A percentile compares a stretch with the other conserved stretches of the same genome.
phyloP scores from a whole-genome alignment of 129 eudicot genomes.

The Helianthus tuberosus region DNA sequence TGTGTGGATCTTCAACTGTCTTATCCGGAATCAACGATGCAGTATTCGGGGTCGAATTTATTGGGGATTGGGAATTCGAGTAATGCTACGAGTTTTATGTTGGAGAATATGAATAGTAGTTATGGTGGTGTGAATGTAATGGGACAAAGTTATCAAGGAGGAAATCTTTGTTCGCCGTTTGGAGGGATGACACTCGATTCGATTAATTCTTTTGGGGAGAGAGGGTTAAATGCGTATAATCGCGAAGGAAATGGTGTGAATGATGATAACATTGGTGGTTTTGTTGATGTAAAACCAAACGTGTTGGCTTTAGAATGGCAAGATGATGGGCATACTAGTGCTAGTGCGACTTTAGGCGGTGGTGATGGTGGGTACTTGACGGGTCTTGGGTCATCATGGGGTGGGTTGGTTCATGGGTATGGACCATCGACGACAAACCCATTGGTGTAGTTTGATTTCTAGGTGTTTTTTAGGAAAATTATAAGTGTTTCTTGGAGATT shows the following conservation, averaged over 20 bases:
- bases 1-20: constrained; percentile 67
- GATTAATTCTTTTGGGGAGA: constrained; percentile 45
- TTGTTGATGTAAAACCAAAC: constrained; percentile 73
- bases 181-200: constrained; percentile 58
- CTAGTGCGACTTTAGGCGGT: background rate
- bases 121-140: constrained; percentile 31
- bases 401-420: constrained; percentile 72
- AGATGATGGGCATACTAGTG: constrained; percentile 40
- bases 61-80: constrained; percentile 47
- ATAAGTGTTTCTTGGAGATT: no score
- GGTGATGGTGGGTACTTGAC: constrained; percentile 45
- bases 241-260: constrained; percentile 36
- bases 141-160: constrained; percentile 30
- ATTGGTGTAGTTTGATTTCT: constrained; percentile 41
- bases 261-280: constrained; percentile 24
- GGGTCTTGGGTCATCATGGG: constrained; percentile 77
- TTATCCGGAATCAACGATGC: constrained; percentile 50
- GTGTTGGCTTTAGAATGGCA: constrained; percentile 87
- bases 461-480: no score
- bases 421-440: constrained; percentile 73
- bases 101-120: constrained; percentile 29
- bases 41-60: constrained; percentile 39
- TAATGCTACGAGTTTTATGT: constrained; percentile 35
- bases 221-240: constrained; percentile 49
- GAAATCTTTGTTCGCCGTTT: constrained; percentile 46